phyloP scores from a whole-genome alignment of 2,329 filamentous ascomycete genomes.

The Curvularia sp. region DNA sequence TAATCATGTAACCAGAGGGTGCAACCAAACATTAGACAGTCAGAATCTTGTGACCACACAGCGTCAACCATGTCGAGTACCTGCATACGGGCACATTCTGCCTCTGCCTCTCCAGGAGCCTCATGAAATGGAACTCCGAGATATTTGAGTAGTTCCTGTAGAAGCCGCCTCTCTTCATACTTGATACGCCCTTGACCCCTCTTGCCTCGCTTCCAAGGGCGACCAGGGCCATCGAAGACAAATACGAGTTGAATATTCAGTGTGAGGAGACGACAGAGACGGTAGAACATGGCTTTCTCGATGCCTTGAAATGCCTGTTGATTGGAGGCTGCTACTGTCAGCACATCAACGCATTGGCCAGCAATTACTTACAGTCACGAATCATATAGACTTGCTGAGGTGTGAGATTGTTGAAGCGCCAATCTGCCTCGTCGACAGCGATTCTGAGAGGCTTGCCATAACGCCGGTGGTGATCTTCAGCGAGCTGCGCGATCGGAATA shows the following conservation, averaged over 20 bases:
- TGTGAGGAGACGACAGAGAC: conserved; percentile 56
- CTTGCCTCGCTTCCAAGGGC: conserved; percentile 48
- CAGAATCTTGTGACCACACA: conserved; percentile 59
- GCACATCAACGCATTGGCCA: not conserved
- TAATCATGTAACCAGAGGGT: conserved; percentile 52
- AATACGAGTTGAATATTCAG: conserved; percentile 62
- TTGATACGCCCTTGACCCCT: conserved; percentile 43
- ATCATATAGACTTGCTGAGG: conserved; percentile 45
- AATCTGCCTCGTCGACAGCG: conserved; percentile 55
- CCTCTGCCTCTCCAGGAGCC: conserved; percentile 59
- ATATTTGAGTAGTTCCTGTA: conserved; percentile 50
- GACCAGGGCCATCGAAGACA: conserved; percentile 62
- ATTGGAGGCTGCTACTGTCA: conserved; percentile 28
- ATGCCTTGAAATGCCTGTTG: conserved; percentile 51
- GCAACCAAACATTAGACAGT: conserved; percentile 59
- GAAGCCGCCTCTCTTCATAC: conserved; percentile 39
- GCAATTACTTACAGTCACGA: conserved; percentile 38
- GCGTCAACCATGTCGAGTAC: conserved; percentile 56
- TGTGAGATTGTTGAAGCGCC: conserved; percentile 55
- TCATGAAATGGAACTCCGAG: conserved; percentile 54
- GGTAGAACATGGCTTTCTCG: conserved; percentile 53
- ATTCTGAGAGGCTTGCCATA: conserved; percentile 51
- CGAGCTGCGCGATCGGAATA: conserved; percentile 47
- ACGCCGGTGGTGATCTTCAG: conserved; percentile 47
- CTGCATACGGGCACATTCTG: conserved; percentile 58